These are phyloP conservation scores for Wickerhamomyces rabaulensis DNA, from an alignment of 805 yeast genomes.

Conservation along the genomic window DNA sequence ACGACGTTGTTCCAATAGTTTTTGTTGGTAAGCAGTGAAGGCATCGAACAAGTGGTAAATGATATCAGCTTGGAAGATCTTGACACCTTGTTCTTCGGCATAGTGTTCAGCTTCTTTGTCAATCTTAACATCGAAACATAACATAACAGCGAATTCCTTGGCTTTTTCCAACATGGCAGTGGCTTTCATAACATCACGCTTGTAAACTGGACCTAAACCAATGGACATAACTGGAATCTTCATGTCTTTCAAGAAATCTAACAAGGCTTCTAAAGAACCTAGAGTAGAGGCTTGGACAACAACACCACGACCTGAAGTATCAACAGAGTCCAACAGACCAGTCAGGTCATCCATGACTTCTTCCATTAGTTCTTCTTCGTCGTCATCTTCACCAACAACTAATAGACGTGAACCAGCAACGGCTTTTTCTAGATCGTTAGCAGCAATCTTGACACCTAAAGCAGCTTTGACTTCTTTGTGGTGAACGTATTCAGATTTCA, in stretches of 20 bases:
- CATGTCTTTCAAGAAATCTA: conserved; percentile 96
- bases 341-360: conserved; percentile 98
- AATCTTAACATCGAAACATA: conserved; percentile 94
- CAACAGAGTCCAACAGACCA: conserved; percentile 90
- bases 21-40: conserved; percentile 86
- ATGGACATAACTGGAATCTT: conserved; percentile 99
- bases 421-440: conserved; percentile 95
- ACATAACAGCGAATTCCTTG: conserved; percentile 93
- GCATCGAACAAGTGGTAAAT: conserved; percentile 95
- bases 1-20: conserved; percentile 85
- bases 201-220: conserved; percentile 96
- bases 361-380: conserved; percentile 95
- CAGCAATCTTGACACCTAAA: conserved; percentile 97
- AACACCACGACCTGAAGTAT: conserved; percentile 93
- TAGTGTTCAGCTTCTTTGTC: conserved; percentile 99
- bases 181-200: conserved; percentile 97
- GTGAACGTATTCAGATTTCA: conserved; percentile 94
- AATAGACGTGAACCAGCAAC: conserved; percentile 97
- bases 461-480: conserved; percentile 99
- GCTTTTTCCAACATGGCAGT: conserved; percentile 96
- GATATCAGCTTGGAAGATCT: conserved; percentile 91
- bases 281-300: conserved; percentile 97
- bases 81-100: conserved; percentile 89
- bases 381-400: conserved; percentile 95
- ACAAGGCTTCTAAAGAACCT: conserved; percentile 95